Conservation (phyloP, 768 basidiomycete genomes). For the Macrolepiota albuminosa region DNA sequence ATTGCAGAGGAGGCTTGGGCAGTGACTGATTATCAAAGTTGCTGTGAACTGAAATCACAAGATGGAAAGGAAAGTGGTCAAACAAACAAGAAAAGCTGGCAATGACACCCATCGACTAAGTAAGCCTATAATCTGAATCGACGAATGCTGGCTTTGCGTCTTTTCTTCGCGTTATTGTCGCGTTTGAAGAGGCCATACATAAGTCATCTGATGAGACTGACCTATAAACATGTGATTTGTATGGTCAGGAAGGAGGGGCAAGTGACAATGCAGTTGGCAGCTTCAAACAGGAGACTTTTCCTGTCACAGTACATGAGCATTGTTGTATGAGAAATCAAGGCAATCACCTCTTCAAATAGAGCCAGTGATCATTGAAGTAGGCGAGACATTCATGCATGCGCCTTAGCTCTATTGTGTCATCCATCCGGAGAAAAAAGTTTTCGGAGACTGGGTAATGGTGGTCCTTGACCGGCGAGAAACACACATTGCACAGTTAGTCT, state of each 20-base stretch:
- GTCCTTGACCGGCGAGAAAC: background rate
- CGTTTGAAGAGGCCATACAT: too few species aligned
- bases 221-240: background rate
- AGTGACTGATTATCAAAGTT: background rate
- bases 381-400: background rate
- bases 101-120: background rate
- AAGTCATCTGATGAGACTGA: background rate
- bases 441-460: background rate
- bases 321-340: background rate
- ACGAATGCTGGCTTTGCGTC: too few species aligned
- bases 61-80: background rate
- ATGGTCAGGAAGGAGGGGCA: background rate
- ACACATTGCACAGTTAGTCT: background rate
- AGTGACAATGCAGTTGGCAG: background rate
- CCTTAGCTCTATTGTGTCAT: background rate
- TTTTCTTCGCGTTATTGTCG: background rate
- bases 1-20: background rate
- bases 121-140: background rate
- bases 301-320: background rate
- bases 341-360: background rate
- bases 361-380: background rate
- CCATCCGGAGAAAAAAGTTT: background rate
- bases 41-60: background rate
- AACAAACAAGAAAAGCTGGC: background rate
- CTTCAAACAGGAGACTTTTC: background rate